Percentiles rank a stretch among this genome's conserved stretches.
phyloP scores from a whole-genome alignment of 768 basidiomycete genomes.

The Suillus ampliporus region DNA sequence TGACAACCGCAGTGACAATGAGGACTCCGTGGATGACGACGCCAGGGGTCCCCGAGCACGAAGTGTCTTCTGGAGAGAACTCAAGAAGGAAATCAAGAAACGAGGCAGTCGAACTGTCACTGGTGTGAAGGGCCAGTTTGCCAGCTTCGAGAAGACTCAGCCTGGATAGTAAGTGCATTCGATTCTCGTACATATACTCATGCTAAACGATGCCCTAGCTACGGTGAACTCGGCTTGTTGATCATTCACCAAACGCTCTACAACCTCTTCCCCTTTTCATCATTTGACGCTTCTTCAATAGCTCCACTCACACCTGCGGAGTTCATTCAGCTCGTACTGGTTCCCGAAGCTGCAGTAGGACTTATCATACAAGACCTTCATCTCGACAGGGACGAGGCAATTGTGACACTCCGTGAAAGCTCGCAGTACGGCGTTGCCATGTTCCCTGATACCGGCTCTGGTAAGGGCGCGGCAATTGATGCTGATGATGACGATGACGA shows the following conservation, averaged over 20 bases:
- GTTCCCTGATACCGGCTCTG: slow-evolving; percentile 64
- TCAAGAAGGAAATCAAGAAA: slow-evolving; percentile 63
- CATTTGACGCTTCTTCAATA: slow-evolving; percentile 57
- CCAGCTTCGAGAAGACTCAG: slow-evolving; percentile 80
- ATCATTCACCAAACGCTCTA: slow-evolving; percentile 81
- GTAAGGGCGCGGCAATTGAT: slow-evolving; percentile 32
- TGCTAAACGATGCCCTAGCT: slow-evolving; percentile 50
- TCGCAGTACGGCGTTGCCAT: slow-evolving; percentile 83
- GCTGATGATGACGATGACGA: slow-evolving; percentile 43
- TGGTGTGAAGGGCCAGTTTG: slow-evolving; percentile 76
- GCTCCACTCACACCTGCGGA: slow-evolving; percentile 73
- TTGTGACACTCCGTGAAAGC: slow-evolving; percentile 73
- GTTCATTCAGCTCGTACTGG: slow-evolving; percentile 84
- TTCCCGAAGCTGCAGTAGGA: slow-evolving; percentile 83
- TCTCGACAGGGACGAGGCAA: slow-evolving; percentile 52
- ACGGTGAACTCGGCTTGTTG: slow-evolving; percentile 84
- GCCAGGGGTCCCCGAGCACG: slow-evolving; percentile 39
- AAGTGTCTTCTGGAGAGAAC: slow-evolving; percentile 72
- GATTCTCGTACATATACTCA: background rate
- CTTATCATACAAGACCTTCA: slow-evolving; percentile 83
- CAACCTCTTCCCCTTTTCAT: slow-evolving; percentile 70
- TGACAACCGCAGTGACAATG: slow-evolving; percentile 30
- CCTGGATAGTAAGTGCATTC: slow-evolving; percentile 82
- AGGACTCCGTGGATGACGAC: slow-evolving; percentile 18
- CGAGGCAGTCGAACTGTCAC: slow-evolving; percentile 70